Conservation (phyloP, 1,284 basidiomycete species). For the Moesziomyces parantarcticus region DNA sequence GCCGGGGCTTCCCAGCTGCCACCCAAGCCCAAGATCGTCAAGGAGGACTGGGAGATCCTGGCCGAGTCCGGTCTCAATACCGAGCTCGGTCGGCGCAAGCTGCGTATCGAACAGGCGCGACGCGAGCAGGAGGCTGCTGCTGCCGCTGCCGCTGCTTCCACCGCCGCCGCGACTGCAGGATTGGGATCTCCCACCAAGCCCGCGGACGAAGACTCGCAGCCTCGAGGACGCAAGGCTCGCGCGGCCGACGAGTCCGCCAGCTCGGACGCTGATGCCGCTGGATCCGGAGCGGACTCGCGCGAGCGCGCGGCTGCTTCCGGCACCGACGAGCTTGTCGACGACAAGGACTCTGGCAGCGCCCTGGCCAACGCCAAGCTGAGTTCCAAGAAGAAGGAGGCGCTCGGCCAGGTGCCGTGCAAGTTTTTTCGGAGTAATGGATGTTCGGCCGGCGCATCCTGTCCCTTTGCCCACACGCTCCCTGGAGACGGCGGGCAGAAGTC, state of each 20-base stretch:
- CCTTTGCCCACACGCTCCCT: constrained; percentile 82
- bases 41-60: constrained; percentile 55
- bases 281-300: constrained; percentile 19
- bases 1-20: constrained; percentile 30
- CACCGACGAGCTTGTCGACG: constrained; percentile 36
- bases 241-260: constrained; percentile 19
- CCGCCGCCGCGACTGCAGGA: background rate
- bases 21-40: constrained; percentile 36
- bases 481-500: constrained; percentile 75
- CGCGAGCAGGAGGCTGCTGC: constrained; percentile 37
- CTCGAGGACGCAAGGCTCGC: constrained; percentile 24
- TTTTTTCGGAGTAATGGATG: constrained; percentile 82
- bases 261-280: constrained; percentile 20
- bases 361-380: constrained; percentile 64
- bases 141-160: constrained; percentile 11
- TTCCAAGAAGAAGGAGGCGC: constrained; percentile 74
- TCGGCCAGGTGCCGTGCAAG: constrained; percentile 97
- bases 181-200: background rate
- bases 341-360: constrained; percentile 58
- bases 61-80: constrained; percentile 55
- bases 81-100: constrained; percentile 50
- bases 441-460: constrained; percentile 92
- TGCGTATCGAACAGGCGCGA: constrained; percentile 43
- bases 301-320: constrained; percentile 32
- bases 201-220: constrained; percentile 18